A percentile compares a stretch with the other conserved stretches of the same genome.
These are phyloP conservation scores for Dissophora globulifera DNA, from an alignment of 192 early-diverging fungal genomes.

Conservation along the genomic window DNA sequence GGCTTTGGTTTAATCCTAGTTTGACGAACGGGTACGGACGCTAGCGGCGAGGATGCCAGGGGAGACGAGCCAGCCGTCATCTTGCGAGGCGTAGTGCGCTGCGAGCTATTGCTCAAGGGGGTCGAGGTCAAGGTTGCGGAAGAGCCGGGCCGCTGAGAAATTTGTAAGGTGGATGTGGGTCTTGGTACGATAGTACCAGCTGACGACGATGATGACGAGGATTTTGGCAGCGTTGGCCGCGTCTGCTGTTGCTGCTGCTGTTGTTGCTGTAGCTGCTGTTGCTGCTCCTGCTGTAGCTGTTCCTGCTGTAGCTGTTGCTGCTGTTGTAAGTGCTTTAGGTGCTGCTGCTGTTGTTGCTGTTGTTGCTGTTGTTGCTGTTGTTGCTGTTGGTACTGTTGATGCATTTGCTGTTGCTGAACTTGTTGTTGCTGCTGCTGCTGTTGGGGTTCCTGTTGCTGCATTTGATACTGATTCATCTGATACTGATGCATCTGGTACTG, in stretches of 20 bases:
- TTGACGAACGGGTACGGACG: slow-evolving; percentile 4
- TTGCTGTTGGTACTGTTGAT: background rate
- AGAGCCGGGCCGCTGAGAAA: slow-evolving; percentile 11
- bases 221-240: too few species aligned
- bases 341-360: slow-evolving; percentile 6
- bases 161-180: slow-evolving; percentile 2
- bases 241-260: too few species aligned
- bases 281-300: too few species aligned
- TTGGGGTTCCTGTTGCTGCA: slow-evolving; percentile 7
- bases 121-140: background rate
- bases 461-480: background rate
- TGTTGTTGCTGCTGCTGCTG: slow-evolving; percentile 4
- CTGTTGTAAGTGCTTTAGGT: background rate
- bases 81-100: slow-evolving; percentile 29
- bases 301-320: too few species aligned
- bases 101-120: slow-evolving; percentile 2
- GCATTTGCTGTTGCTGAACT: too few species aligned
- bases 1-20: slow-evolving; percentile 38
- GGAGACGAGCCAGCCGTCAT: slow-evolving; percentile 46
- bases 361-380: too few species aligned
- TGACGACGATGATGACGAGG: slow-evolving; percentile 18
- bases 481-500: too few species aligned
- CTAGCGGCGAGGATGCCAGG: slow-evolving; percentile 34
- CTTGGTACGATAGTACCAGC: slow-evolving; percentile 7
- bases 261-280: too few species aligned